Evolutionary conservation across 805 yeast species (phyloP).

Genomic region (Schwanniomyces occidentalis): DNA sequence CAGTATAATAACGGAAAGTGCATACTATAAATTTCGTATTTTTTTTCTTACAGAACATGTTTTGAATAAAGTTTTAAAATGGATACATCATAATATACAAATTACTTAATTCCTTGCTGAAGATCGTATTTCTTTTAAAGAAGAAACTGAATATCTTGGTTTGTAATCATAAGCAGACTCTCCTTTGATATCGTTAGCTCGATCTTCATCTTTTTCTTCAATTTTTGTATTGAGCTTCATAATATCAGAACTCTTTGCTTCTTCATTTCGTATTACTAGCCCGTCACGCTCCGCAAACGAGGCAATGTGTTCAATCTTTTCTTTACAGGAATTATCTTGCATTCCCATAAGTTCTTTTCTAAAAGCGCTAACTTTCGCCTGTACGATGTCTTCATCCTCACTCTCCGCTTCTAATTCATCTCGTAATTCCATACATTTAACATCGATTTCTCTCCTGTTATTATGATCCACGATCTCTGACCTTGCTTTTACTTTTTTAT

Average conservation of each 20-base stretch:
- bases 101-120: background rate
- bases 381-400: conserved; percentile 31
- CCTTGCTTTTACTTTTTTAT: conserved; percentile 15
- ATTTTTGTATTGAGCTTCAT: too few species aligned
- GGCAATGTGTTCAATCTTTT: too few species aligned
- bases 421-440: conserved; percentile 50
- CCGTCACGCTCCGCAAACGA: too few species aligned
- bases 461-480: conserved; percentile 35
- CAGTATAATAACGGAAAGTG: too few species aligned
- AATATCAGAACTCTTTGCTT: too few species aligned
- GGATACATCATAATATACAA: too few species aligned
- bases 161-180: conserved; percentile 5
- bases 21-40: too few species aligned
- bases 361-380: conserved; percentile 18
- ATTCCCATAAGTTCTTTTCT: conserved; percentile 17
- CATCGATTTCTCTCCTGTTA: conserved; percentile 38
- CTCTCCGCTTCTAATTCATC: conserved; percentile 53
- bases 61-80: too few species aligned
- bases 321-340: too few species aligned
- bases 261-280: too few species aligned
- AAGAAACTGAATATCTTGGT: conserved; percentile 5
- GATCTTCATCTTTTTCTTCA: too few species aligned
- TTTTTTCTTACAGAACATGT: too few species aligned
- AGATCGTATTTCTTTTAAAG: conserved; percentile 1
- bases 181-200: background rate